phyloP scores from a whole-genome alignment of 148 eudicot species.

The Vaccinium corymbosum region DNA sequence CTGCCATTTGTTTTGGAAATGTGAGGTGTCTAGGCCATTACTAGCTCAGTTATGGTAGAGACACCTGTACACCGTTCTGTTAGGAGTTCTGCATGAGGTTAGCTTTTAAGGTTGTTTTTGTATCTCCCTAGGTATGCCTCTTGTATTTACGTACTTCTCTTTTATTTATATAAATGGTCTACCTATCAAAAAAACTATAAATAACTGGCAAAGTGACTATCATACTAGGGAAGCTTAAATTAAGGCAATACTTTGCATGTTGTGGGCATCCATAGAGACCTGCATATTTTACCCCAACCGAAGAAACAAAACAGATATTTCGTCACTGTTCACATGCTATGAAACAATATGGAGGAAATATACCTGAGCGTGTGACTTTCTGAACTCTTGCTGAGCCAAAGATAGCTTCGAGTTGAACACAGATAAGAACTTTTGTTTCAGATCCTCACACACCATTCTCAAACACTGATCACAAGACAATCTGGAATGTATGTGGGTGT shows the following conservation, averaged over 20 bases:
- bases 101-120: too few species aligned
- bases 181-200: neutral
- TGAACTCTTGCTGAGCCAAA: constrained; percentile 74
- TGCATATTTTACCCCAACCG: neutral
- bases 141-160: too few species aligned
- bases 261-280: neutral
- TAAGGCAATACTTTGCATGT: neutral
- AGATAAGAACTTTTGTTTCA: constrained; percentile 70
- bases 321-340: constrained; percentile 3
- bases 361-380: constrained; percentile 81
- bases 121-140: too few species aligned
- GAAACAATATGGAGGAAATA: constrained; percentile 18
- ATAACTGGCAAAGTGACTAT: neutral
- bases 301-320: neutral
- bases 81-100: too few species aligned
- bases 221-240: neutral
- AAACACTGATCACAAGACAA: constrained; percentile 33
- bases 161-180: too few species aligned
- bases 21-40: too few species aligned
- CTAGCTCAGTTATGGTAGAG: too few species aligned
- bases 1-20: neutral
- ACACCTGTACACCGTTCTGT: too few species aligned
- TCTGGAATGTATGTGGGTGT: constrained; percentile 15
- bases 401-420: constrained; percentile 55
- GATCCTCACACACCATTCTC: constrained; percentile 42